Evolutionary conservation across 140 eudicot species (phyloP), one percentile per base, ranked within the genome.

Genomic region (Anethum foeniculum): DNA sequence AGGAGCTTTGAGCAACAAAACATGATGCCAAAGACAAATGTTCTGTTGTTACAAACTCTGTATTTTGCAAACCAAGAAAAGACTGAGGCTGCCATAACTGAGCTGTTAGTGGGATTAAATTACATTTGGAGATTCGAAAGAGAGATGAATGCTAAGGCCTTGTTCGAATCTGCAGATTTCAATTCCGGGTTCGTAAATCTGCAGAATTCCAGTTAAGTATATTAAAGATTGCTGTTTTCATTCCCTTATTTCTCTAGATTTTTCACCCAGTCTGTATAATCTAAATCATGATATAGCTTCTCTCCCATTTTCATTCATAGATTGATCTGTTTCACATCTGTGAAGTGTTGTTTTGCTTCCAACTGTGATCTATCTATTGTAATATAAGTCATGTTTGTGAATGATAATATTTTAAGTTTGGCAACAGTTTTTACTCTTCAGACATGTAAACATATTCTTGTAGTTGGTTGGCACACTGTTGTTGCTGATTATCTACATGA

Each of bases 81-180:
- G 85, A 85, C 97, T 1, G 98, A 94, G 76, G 96, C 97, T 60
- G 96, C 97, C n/a, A 90, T 94, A 25, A 89, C 97, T 25, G 98
- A 94, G 86, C 86, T 94, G n/a, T 86, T 94, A 9, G 98, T 94
- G 65, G 98, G 98, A 2, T 65, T 94, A 82, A 94, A 94, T 77
- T 94, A 94, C 80, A 90, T 94, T 68, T 94, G 98, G 97, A 92
- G 94, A 84, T 94, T 94, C 77, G 98, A 92, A 77, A 86, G 97
- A 82, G 97, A 94, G 88, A 92, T 90, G 96, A 90, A 89, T 87
- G 94, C 93, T 14, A 90, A 90, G 90, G 93, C 91, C 48, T 90
- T 93, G 83, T 85, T 91, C 48, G 87, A 90, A 73, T 83, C 80
- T 79, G 83, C 81, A 82, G 83, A 88, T 76, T 85, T 88, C 81